Base-by-base conservation (phyloP, 176 grass and related monocot species). In the Aechmea fasciata region DNA sequence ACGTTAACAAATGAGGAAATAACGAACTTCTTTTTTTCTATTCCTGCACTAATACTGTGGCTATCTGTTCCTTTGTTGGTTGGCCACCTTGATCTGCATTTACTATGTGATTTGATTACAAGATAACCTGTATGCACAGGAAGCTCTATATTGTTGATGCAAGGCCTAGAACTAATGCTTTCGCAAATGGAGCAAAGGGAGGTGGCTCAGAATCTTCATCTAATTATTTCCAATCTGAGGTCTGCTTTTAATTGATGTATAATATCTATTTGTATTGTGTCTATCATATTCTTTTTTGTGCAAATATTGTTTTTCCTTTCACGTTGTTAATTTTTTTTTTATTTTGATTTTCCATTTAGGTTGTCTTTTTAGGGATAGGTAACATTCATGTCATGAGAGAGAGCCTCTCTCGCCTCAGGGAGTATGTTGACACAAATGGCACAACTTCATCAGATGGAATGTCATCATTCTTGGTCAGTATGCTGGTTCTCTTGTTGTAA, bases 351-450 rank as follows among this genome's bases (percentile, higher is more conserved):
- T 29, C 68, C 64, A 64, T 74, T 64, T 74, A 97, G 94, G 84
- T 97, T 72, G 76, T 97, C 50, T 97, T 97, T 81, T 75, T 97
- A 67, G 94, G 94, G 47, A 93, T 97, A 83, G 89, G 92, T 71
- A 97, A 97, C 73, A 97, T 97, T 57, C 94, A 97, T 79, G 79
- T 81, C 51, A 97, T 97, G 94, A 92, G 94, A 83, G 89, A 97
- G 3, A 97, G 94, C 81, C 86, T 97, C 83, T 89, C 69, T 82
- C 89, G 94, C 41, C 89, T 97, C 51, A 97, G 94, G 84, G 94
- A 97, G 29, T 97, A 97, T 68, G 87, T 97, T 61, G 94, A 93
- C 82, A 82, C 94, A 61, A 82, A 97, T 76, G 94, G 94, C 12
- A 77, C 80, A 41, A 80, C 77, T 75, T 90, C 94, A 65, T 97